Percentiles rank a stretch among this genome's conserved stretches.
Evolutionary conservation across 176 grass and related monocot species (phyloP).

Genomic region (Cenchrus fungigraminus): DNA sequence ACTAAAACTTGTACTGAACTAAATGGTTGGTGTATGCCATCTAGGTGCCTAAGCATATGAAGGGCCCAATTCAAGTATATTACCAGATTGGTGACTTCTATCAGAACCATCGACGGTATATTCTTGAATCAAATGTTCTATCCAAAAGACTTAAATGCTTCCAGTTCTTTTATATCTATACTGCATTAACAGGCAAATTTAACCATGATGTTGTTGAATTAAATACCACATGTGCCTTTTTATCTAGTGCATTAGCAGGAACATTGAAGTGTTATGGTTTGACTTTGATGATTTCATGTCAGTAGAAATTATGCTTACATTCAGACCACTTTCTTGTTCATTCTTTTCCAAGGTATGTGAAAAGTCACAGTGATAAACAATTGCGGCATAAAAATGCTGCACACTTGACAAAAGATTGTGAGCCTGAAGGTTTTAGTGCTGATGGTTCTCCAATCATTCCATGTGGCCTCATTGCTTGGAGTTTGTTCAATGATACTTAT

Average conservation of each 20-base stretch:
- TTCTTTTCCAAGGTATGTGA: slow-evolving; percentile 71
- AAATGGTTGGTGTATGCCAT: slow-evolving; percentile 33
- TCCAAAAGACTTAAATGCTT: not conserved
- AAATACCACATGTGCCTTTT: not conserved
- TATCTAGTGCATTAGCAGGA: not conserved
- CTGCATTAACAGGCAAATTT: not conserved
- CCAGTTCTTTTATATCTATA: not conserved
- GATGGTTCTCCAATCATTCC: slow-evolving; percentile 73
- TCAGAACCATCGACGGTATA: slow-evolving; percentile 91
- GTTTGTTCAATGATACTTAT: slow-evolving; percentile 91
- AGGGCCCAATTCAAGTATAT: slow-evolving; percentile 77
- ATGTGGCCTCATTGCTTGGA: slow-evolving; percentile 96
- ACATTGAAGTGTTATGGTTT: slow-evolving; percentile 16
- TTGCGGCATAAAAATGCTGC: slow-evolving; percentile 47
- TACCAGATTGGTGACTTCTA: slow-evolving; percentile 90
- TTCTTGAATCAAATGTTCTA: not conserved
- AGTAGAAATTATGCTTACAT: slow-evolving; percentile 15
- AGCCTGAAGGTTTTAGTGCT: slow-evolving; percentile 58
- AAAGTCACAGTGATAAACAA: slow-evolving; percentile 87
- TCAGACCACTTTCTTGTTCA: not conserved
- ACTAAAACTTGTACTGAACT: not conserved
- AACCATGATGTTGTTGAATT: slow-evolving; percentile 7
- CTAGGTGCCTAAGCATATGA: slow-evolving; percentile 80
- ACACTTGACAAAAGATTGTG: slow-evolving; percentile 58
- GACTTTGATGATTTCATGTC: not conserved